Evolutionary conservation across 1,284 basidiomycete species (phyloP), one percentile per base, ranked within the genome.

Genomic region (Trametes polyzona): DNA sequence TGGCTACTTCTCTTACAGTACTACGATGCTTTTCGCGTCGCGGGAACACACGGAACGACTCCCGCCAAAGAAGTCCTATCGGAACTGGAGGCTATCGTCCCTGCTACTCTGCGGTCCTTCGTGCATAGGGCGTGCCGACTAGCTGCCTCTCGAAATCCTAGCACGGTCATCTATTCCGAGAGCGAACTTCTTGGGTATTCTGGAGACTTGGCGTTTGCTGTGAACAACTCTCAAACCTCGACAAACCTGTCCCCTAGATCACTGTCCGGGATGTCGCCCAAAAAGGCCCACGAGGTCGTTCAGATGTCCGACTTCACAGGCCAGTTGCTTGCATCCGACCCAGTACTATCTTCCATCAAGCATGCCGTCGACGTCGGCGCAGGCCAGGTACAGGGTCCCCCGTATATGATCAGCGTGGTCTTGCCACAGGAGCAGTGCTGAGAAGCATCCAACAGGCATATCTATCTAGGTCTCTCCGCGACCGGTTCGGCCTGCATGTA

Each of bases 361-460:
- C 76, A 80, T 59, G 71, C 71, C 8, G 79, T 83, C 10, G 82
- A 84, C 52, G 71, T 84, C 17, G 82, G 82, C 26, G 78, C 83
- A 14, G 82, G 82, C 17, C 83, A 83, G 66, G 81, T 83, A 57
- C 53, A n/a, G n/a, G n/a, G n/a, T n/a, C n/a, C n/a, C n/a, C n/a
- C n/a, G n/a, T n/a, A n/a, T n/a, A n/a, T n/a, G n/a, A n/a, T n/a
- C n/a, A n/a, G n/a, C n/a, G n/a, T n/a, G n/a, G n/a, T n/a, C n/a
- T n/a, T n/a, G n/a, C n/a, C n/a, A n/a, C n/a, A n/a, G n/a, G 26
- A 26, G 44, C 37, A 17, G 32, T 51, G 41, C 27, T 64, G 37
- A 49, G 35, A 2, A 11, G 21, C 43, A 11, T 29, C 4, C 49
- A 10, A 9, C 52, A 83, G 80, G 81, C 78, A 10, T 81, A 83